Evolutionary conservation across 2,329 filamentous ascomycete genomes (phyloP).

Genomic region (Talaromyces rugulosus): DNA sequence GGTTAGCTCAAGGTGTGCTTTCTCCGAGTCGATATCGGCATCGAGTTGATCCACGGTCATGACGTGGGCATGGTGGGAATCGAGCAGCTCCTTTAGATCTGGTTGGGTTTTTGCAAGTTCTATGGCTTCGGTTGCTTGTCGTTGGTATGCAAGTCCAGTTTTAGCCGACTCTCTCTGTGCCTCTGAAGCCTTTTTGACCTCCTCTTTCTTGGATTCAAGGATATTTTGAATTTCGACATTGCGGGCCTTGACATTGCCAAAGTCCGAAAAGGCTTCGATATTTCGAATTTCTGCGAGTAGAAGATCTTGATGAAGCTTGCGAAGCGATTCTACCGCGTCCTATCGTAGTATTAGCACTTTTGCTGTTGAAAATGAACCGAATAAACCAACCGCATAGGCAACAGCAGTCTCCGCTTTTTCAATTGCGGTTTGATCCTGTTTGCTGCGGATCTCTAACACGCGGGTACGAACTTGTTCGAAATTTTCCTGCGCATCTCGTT

Average conservation of each 20-base stretch:
- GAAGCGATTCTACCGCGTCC: slow-evolving; percentile 60
- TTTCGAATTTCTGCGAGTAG: slow-evolving; percentile 66
- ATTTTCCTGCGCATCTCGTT: slow-evolving; percentile 37
- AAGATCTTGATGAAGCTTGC: slow-evolving; percentile 58
- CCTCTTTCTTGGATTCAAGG: slow-evolving; percentile 38
- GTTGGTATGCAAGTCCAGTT: slow-evolving; percentile 11
- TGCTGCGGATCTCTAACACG: slow-evolving; percentile 49
- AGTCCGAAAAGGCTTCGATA: slow-evolving; percentile 80
- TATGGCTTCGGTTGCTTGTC: slow-evolving; percentile 17
- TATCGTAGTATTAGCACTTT: slow-evolving; percentile 22
- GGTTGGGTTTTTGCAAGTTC: slow-evolving; percentile 16
- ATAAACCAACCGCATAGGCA: slow-evolving; percentile 50
- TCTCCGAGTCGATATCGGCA: slow-evolving; percentile 68
- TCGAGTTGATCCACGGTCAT: slow-evolving; percentile 63
- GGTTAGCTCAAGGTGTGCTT: slow-evolving; percentile 72
- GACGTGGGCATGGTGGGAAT: slow-evolving; percentile 33
- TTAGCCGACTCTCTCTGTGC: slow-evolving; percentile 21
- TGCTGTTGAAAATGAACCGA: background rate
- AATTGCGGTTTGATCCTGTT: slow-evolving; percentile 54
- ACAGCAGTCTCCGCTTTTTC: slow-evolving; percentile 55
- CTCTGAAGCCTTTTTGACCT: slow-evolving; percentile 31
- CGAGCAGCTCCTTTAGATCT: slow-evolving; percentile 35
- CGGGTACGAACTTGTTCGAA: slow-evolving; percentile 42
- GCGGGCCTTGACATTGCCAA: slow-evolving; percentile 62
- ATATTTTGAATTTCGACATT: slow-evolving; percentile 56